Percentiles rank a stretch among this genome's conserved stretches.
Evolutionary conservation across 73 alveolate species (phyloP).

Genomic region (Paramecium pentaurelia): DNA sequence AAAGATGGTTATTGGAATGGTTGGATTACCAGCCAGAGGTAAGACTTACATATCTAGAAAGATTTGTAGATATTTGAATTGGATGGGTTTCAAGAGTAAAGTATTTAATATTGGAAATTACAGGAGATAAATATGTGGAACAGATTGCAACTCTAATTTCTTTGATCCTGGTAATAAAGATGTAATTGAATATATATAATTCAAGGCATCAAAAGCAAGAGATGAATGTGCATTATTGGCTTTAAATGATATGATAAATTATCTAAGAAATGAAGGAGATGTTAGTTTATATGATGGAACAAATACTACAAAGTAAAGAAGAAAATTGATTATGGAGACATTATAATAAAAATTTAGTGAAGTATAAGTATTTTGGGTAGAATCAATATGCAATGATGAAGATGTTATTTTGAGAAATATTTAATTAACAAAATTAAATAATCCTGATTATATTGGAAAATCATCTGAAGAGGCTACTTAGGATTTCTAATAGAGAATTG

Average conservation of each 20-base stretch:
- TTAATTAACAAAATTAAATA: slow-evolving; percentile 40
- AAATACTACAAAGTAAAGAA: slow-evolving; percentile 60
- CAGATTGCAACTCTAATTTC: slow-evolving; percentile 32
- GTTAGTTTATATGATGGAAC: slow-evolving; percentile 77
- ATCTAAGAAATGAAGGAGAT: slow-evolving; percentile 66
- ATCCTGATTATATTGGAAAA: slow-evolving; percentile 47
- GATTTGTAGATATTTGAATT: slow-evolving; percentile 62
- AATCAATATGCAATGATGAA: slow-evolving; percentile 64
- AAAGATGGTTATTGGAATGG: slow-evolving; percentile 71
- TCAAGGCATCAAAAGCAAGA: slow-evolving; percentile 42
- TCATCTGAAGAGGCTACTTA: slow-evolving; percentile 41
- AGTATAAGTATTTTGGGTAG: slow-evolving; percentile 62
- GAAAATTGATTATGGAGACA: slow-evolving; percentile 37
- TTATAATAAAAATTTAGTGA: slow-evolving; percentile 9
- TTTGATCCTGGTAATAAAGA: slow-evolving; percentile 39
- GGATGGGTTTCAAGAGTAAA: slow-evolving; percentile 67
- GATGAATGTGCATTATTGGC: slow-evolving; percentile 54
- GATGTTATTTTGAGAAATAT: slow-evolving; percentile 57
- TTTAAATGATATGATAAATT: slow-evolving; percentile 53
- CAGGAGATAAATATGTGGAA: slow-evolving; percentile 37
- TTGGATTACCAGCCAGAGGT: slow-evolving; percentile 79
- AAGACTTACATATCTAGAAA: slow-evolving; percentile 72
- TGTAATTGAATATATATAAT: not conserved
- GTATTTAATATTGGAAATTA: slow-evolving; percentile 72
- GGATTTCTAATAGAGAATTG: slow-evolving; percentile 31